phyloP scores from a whole-genome alignment of 306 rosid genomes.

The Castanea crenata region DNA sequence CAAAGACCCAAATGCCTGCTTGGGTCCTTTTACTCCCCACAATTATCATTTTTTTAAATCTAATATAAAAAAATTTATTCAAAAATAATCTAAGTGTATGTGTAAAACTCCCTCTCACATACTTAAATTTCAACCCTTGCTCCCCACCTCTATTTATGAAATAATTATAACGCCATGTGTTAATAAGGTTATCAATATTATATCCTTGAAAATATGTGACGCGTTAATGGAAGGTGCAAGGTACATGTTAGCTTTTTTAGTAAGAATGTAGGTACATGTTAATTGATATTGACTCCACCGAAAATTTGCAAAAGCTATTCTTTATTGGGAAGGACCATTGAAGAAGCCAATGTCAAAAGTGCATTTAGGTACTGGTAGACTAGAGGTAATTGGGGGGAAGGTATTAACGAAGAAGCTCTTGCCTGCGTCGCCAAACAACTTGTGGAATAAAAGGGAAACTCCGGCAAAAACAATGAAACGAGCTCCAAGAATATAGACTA shows the following conservation, averaged over 20 bases:
- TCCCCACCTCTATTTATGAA: too few species aligned
- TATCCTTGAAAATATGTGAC: not conserved
- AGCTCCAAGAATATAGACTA: not conserved
- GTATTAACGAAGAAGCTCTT: constrained; percentile 15
- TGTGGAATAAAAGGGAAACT: not conserved
- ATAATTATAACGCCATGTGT: too few species aligned
- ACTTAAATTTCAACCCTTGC: too few species aligned
- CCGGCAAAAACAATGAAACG: not conserved
- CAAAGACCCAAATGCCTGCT: too few species aligned
- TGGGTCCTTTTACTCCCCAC: too few species aligned
- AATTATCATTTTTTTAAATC: too few species aligned
- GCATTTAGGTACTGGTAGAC: constrained; percentile 34
- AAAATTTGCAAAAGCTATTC: constrained; percentile 29
- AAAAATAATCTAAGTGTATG: too few species aligned
- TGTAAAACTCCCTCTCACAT: too few species aligned
- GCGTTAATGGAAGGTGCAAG: not conserved
- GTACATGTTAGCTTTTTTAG: not conserved
- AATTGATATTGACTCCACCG: constrained; percentile 17
- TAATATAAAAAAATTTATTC: too few species aligned
- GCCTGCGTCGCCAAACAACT: not conserved
- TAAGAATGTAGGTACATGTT: not conserved
- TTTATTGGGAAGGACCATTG: constrained; percentile 28
- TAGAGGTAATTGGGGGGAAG: constrained; percentile 19
- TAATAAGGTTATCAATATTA: too few species aligned
- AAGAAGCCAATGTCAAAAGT: constrained; percentile 34